These are phyloP conservation scores for Sarcomyxa edulis DNA, from an alignment of 768 basidiomycete genomes.

Conservation along the genomic window DNA sequence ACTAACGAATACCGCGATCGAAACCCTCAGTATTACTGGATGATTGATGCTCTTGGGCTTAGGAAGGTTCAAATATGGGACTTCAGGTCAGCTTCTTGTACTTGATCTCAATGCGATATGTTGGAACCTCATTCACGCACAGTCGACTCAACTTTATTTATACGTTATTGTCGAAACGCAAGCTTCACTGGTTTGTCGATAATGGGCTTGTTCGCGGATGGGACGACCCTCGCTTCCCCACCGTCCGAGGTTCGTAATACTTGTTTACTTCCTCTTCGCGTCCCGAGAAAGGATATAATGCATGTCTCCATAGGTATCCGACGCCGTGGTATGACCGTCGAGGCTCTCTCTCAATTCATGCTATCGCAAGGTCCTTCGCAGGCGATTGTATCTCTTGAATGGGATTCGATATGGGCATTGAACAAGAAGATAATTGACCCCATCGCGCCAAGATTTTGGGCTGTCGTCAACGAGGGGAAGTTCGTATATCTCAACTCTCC, in stretches of 20 bases:
- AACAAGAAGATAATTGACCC: constrained; percentile 99
- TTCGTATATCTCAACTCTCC: constrained; percentile 24
- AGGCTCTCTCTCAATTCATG: constrained; percentile 94
- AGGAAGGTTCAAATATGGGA: constrained; percentile 92
- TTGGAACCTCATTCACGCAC: constrained; percentile 3
- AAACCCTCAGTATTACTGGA: constrained; percentile 96
- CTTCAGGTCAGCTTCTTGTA: constrained; percentile 57
- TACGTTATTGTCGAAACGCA: constrained; percentile 93
- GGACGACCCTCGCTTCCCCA: constrained; percentile 99
- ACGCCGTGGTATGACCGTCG: constrained; percentile 91
- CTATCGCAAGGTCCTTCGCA: constrained; percentile 94
- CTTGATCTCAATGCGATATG: not conserved
- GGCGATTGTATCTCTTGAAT: constrained; percentile 88
- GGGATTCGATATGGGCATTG: constrained; percentile 94
- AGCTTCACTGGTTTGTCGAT: constrained; percentile 94
- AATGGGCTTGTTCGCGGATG: constrained; percentile 84
- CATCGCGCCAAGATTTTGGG: constrained; percentile 88
- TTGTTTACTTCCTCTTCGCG: not conserved
- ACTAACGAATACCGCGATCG: constrained; percentile 99
- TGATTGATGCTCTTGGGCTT: constrained; percentile 78
- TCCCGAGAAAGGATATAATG: no score
- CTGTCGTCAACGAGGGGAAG: constrained; percentile 72
- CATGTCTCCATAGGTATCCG: constrained; percentile 76
- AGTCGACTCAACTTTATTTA: constrained; percentile 97
- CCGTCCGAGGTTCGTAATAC: constrained; percentile 73